phyloP scores from a whole-genome alignment of 2,329 filamentous ascomycete genomes.

The Endocalyx cinctus region DNA sequence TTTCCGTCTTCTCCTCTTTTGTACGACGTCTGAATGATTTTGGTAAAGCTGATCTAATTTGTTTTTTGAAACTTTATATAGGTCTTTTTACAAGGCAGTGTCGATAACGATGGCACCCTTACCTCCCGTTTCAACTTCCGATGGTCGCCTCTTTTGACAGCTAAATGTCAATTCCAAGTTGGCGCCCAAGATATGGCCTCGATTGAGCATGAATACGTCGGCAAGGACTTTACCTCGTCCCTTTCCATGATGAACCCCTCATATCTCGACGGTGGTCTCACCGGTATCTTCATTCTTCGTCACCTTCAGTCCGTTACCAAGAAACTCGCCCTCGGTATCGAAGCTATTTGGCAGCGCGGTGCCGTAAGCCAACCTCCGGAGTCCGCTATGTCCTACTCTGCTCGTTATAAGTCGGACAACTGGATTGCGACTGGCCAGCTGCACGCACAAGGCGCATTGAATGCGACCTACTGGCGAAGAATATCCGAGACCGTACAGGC shows the following conservation, averaged over 20 bases:
- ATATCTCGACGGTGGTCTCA: conserved; percentile 82
- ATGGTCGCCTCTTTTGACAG: conserved; percentile 74
- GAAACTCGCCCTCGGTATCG: conserved; percentile 79
- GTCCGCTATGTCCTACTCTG: conserved; percentile 83
- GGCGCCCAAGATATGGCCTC: conserved; percentile 82
- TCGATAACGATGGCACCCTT: conserved; percentile 88
- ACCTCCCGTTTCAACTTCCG: conserved; percentile 90
- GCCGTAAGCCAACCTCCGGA: conserved; percentile 84
- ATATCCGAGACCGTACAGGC: conserved; percentile 94
- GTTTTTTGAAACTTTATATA: conserved; percentile 36
- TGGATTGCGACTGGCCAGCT: conserved; percentile 93
- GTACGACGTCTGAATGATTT: too few species aligned
- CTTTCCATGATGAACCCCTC: conserved; percentile 97
- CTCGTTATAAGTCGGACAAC: conserved; percentile 83
- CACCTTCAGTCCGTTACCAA: conserved; percentile 93
- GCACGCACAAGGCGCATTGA: conserved; percentile 81
- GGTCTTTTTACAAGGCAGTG: conserved; percentile 92
- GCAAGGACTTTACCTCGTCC: conserved; percentile 87
- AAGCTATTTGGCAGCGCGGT: conserved; percentile 86
- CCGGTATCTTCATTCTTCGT: conserved; percentile 91
- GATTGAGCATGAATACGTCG: conserved; percentile 92
- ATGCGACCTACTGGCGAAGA: conserved; percentile 88
- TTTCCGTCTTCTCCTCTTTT: conserved; percentile 4
- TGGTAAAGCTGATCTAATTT: too few species aligned
- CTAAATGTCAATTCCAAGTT: conserved; percentile 85